Evolutionary conservation across 2,329 filamentous ascomycete genomes (phyloP), one percentile per base, ranked within the genome.

Genomic region (Phyllosticta citribraziliensis): DNA sequence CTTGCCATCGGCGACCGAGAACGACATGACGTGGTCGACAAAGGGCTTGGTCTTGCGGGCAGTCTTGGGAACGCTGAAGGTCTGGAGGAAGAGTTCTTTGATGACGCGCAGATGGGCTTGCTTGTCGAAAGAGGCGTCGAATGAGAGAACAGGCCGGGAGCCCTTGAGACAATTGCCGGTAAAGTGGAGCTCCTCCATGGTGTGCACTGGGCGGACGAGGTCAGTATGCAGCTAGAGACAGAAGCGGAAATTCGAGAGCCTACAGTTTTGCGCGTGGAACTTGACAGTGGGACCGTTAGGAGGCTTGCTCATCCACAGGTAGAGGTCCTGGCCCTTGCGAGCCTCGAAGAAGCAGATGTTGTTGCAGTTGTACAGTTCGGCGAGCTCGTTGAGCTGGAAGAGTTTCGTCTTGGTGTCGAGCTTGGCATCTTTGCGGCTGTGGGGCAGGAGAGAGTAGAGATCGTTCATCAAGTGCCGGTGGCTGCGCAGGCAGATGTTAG

Each of bases 161-260:
- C 94, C 94, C 77, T 96, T 97, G 64, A 97, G 79, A 73, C 92
- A 97, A 79, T 99, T 99, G 59, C 94, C 94, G 17, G 91, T 92
- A 74, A 99, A 97, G 71, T 96, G 90, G 40, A 99, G 81, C 75
- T 99, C 94, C 70, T 93, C 91, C 90, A 95, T 96, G 10, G 93
- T 97, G 77, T 97, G 92, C 70, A 97, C 82, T 72, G n/a, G 40
- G 76, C 25, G 51, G n/a, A n/a, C 19, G 3, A 20, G 30, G 20
- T 57, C 30, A 61, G 59, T 35, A 61, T 50, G 55, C 52, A 52
- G 52, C n/a, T 33, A 24, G 19, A 35, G 40, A 11, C 19, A 14
- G 25, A 17, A 11, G 24, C 3, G 3, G 2, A 9, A 35, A 51
- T 33, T 5, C 12, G 24, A 14, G 24, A 30, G 19, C 22, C n/a